phyloP scores from a whole-genome alignment of 208 protist genomes.

The Trypanosoma rangeli region DNA sequence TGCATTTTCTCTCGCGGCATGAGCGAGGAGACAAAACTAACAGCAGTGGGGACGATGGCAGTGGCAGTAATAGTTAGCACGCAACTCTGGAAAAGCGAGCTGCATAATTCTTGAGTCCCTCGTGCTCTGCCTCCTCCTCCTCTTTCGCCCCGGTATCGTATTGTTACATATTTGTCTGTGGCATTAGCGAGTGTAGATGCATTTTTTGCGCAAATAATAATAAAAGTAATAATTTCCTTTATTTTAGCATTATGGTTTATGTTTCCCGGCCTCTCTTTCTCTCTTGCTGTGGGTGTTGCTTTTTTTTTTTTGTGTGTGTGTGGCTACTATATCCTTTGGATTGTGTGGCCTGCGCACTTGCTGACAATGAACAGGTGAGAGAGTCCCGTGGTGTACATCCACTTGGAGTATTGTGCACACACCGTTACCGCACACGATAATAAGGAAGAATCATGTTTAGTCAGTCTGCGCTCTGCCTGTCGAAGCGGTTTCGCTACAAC shows the following conservation, averaged over 20 bases:
- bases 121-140: too few relatives aligned
- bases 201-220: too few relatives aligned
- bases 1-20: constrained; percentile 6
- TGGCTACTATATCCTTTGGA: too few relatives aligned
- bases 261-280: too few relatives aligned
- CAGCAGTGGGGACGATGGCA: neutral
- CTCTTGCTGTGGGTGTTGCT: neutral
- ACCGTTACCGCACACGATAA: neutral
- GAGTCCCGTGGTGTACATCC: too few relatives aligned
- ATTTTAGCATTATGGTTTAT: neutral
- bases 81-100: neutral
- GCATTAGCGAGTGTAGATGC: neutral
- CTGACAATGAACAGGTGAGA: too few relatives aligned
- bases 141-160: too few relatives aligned
- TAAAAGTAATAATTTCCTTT: too few relatives aligned
- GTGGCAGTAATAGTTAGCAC: neutral
- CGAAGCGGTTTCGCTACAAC: constrained; percentile 60
- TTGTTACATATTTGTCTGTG: too few relatives aligned
- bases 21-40: neutral
- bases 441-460: constrained; percentile 38
- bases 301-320: constrained; percentile 8
- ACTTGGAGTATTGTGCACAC: too few relatives aligned
- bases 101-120: neutral
- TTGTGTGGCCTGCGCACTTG: neutral
- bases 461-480: constrained; percentile 22